Conservation (phyloP, 345 rosid genomes). For the Eucalyptus microcorys region DNA sequence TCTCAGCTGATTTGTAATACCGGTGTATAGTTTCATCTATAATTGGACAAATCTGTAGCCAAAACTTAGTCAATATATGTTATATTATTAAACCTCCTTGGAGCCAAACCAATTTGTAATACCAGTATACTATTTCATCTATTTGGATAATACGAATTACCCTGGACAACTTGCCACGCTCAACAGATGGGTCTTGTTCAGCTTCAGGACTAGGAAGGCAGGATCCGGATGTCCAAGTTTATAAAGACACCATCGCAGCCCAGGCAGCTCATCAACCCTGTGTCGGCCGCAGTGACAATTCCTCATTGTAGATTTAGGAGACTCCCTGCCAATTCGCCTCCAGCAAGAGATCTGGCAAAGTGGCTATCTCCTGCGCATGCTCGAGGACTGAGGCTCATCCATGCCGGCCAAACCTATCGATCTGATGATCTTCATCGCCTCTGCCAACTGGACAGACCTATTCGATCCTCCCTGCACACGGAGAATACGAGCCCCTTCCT, state of each 20-base stretch:
- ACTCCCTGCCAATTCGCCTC: slow-evolving; percentile 6
- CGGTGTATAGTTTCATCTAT: background rate
- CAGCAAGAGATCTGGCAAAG: slow-evolving; percentile 18
- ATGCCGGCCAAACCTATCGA: slow-evolving; percentile 22
- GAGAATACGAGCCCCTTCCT: slow-evolving; percentile 39
- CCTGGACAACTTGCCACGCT: slow-evolving; percentile 15
- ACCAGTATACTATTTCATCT: background rate
- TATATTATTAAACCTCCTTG: background rate
- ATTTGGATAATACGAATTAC: slow-evolving; percentile 1
- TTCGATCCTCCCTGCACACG: slow-evolving; percentile 21
- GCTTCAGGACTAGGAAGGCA: background rate
- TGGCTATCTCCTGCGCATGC: background rate
- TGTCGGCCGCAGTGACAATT: slow-evolving; percentile 23
- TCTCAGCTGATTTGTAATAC: no score
- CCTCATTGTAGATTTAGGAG: slow-evolving; percentile 22
- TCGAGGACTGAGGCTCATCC: slow-evolving; percentile 35
- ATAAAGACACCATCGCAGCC: slow-evolving; percentile 28
- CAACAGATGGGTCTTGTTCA: slow-evolving; percentile 9
- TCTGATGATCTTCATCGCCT: slow-evolving; percentile 24
- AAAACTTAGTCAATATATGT: background rate
- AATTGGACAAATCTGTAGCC: background rate
- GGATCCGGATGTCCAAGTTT: slow-evolving; percentile 2
- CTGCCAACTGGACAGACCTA: background rate
- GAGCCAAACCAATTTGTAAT: background rate
- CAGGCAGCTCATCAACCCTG: background rate